A percentile compares a stretch with the other conserved stretches of the same genome.
phyloP scores from a whole-genome alignment of 768 basidiomycete species.

The Termitomyces sp. region DNA sequence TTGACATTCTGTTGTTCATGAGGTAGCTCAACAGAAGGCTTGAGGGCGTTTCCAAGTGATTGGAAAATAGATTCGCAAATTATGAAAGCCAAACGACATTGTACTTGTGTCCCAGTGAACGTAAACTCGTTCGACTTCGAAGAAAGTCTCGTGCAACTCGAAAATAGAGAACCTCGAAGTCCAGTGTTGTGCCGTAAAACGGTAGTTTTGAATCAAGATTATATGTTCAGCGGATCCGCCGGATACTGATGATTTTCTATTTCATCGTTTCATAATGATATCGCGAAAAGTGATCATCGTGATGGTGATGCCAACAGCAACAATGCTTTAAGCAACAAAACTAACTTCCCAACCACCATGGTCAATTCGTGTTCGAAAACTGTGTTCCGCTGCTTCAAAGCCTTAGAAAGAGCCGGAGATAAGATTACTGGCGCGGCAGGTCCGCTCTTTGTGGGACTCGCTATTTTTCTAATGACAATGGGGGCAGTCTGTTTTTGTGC shows the following conservation, averaged over 20 bases:
- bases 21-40: too few relatives aligned
- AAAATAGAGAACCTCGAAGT: not conserved
- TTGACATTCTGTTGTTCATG: too few relatives aligned
- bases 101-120: not conserved
- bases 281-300: not conserved
- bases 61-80: not conserved
- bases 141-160: not conserved
- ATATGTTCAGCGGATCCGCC: too few relatives aligned
- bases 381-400: conserved; percentile 2
- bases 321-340: not conserved
- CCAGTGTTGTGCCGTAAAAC: not conserved
- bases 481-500: conserved; percentile 81
- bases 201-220: not conserved
- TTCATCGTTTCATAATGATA: not conserved
- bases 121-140: not conserved
- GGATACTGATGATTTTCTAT: not conserved
- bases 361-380: not conserved
- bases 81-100: not conserved
- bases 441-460: conserved; percentile 84
- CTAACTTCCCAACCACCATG: not conserved
- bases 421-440: conserved; percentile 86
- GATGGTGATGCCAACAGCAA: not conserved
- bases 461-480: conserved; percentile 59
- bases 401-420: conserved; percentile 64
- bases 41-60: not conserved